These are phyloP conservation scores for Porcisia hertigi DNA, from an alignment of 208 protist species.

Conservation along the genomic window DNA sequence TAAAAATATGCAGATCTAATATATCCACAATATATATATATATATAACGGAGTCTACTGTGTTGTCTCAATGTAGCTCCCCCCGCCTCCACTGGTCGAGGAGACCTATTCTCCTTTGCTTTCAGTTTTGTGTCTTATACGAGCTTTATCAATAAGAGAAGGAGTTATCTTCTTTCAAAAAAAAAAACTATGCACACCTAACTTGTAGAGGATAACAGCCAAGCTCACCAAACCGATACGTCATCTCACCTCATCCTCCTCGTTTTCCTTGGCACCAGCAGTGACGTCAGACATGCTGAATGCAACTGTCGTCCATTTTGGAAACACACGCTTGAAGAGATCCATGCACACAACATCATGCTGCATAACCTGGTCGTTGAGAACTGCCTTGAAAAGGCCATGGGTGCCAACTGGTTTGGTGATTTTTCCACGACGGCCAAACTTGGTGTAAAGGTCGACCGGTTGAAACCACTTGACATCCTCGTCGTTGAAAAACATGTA, in stretches of 20 bases:
- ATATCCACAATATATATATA: background rate
- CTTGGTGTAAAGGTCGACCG: constrained; percentile 96
- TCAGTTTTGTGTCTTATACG: constrained; percentile 14
- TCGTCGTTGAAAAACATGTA: constrained; percentile 96
- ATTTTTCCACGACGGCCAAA: constrained; percentile 95
- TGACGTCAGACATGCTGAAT: constrained; percentile 68
- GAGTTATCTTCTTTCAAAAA: constrained; percentile 3
- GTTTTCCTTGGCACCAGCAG: constrained; percentile 35
- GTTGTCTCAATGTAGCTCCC: background rate
- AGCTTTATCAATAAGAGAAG: background rate
- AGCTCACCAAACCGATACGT: background rate
- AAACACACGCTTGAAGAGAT: constrained; percentile 97
- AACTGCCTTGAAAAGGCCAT: constrained; percentile 96
- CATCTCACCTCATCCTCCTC: constrained; percentile 25
- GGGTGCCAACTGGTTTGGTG: constrained; percentile 95
- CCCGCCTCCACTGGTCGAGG: background rate
- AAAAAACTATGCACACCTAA: background rate
- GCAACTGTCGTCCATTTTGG: constrained; percentile 91
- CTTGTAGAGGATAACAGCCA: background rate
- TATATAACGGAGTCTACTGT: constrained; percentile 2
- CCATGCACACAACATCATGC: constrained; percentile 98
- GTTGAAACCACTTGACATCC: constrained; percentile 97
- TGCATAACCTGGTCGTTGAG: constrained; percentile 95
- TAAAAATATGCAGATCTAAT: background rate
- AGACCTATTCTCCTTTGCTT: background rate